phyloP scores from a whole-genome alignment of 371 early-diverging fungal genomes.

The Mortierella sp. region DNA sequence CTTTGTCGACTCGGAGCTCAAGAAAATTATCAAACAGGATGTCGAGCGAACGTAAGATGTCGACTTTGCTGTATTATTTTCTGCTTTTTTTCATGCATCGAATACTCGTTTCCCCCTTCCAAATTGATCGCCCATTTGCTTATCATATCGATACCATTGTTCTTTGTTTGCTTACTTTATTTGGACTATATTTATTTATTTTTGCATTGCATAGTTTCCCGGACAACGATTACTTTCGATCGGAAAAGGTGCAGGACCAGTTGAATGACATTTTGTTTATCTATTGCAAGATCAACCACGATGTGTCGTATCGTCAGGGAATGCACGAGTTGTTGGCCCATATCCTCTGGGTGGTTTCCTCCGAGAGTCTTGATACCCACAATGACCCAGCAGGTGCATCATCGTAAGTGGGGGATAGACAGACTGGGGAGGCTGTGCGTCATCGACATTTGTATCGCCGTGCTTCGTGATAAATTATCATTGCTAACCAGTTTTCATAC shows the following conservation, averaged over 20 bases:
- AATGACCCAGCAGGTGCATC: slow-evolving; percentile 18
- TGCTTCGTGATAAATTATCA: too few relatives aligned
- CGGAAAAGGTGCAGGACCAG: slow-evolving; percentile 71
- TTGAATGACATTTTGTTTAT: slow-evolving; percentile 91
- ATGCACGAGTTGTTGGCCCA: slow-evolving; percentile 97
- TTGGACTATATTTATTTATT: not conserved
- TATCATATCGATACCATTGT: not conserved
- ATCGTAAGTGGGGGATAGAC: too few relatives aligned
- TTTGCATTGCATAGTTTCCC: slow-evolving; percentile 78
- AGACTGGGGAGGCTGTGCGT: too few relatives aligned
- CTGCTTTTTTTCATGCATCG: not conserved
- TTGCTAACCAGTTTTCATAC: too few relatives aligned
- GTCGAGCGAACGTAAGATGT: slow-evolving; percentile 93
- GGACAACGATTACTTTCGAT: slow-evolving; percentile 85
- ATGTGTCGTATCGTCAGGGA: slow-evolving; percentile 95
- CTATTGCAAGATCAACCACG: slow-evolving; percentile 89
- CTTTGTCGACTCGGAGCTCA: slow-evolving; percentile 88
- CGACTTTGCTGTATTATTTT: too few relatives aligned
- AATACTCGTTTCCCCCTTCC: not conserved
- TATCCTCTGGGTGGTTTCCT: slow-evolving; percentile 76
- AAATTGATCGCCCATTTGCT: not conserved
- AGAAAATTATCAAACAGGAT: slow-evolving; percentile 89
- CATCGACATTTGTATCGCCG: too few relatives aligned
- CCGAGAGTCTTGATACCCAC: slow-evolving; percentile 69
- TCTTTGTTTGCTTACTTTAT: not conserved